Evolutionary conservation across 371 early-diverging fungal species (phyloP).

Genomic region (Haplosporangium sp.): DNA sequence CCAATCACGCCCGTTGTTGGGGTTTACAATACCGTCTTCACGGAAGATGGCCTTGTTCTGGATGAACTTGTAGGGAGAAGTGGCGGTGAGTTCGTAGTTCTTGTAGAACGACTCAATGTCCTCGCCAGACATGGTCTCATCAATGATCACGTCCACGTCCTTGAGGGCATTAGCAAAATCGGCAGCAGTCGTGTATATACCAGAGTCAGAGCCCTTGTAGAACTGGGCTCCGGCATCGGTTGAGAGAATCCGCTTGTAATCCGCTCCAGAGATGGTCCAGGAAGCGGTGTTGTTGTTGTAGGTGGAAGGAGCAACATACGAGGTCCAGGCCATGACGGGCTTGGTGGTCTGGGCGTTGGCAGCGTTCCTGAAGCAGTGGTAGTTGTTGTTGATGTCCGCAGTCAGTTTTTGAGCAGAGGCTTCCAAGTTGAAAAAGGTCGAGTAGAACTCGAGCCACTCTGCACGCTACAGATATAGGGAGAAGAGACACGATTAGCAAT

Average conservation of each 20-base stretch:
- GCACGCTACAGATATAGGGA: conserved; percentile 64
- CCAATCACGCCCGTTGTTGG: conserved; percentile 75
- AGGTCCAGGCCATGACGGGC: conserved; percentile 78
- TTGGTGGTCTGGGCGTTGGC: conserved; percentile 58
- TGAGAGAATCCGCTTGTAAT: conserved; percentile 70
- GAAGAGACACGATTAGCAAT: too few relatives aligned
- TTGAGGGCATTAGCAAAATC: conserved; percentile 66
- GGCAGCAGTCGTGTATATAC: conserved; percentile 55
- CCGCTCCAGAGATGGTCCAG: conserved; percentile 68
- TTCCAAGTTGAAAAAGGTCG: conserved; percentile 79
- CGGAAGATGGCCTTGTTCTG: conserved; percentile 73
- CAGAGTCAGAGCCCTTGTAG: conserved; percentile 41
- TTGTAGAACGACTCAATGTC: conserved; percentile 60
- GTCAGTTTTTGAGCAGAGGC: conserved; percentile 65
- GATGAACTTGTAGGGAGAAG: conserved; percentile 38
- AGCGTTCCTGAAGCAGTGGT: conserved; percentile 67
- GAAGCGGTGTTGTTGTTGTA: conserved; percentile 76
- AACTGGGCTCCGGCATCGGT: conserved; percentile 75
- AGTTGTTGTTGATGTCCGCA: conserved; percentile 69
- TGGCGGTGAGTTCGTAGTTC: conserved; percentile 61
- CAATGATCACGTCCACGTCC: conserved; percentile 78
- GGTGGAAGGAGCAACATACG: conserved; percentile 68
- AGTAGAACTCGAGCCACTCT: conserved; percentile 85
- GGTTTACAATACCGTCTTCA: conserved; percentile 73
- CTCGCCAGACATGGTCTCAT: conserved; percentile 71